Percentiles rank a stretch among this genome's conserved stretches.
Conservation (phyloP, 371 early-diverging fungal species). For the Rhizomucor miehei region DNA sequence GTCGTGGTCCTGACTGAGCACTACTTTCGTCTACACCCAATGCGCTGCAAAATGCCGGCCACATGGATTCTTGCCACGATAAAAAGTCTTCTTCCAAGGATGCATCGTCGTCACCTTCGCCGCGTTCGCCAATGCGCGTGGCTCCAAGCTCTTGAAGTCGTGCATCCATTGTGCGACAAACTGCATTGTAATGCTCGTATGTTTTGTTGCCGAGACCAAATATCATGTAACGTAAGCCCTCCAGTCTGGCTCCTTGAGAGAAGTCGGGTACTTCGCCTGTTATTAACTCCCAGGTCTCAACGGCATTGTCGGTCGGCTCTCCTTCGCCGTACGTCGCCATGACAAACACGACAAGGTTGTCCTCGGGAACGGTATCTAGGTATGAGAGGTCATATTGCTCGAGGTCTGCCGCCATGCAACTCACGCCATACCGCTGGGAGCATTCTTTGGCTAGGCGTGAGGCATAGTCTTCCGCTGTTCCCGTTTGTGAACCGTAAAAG, state of each 20-base stretch:
- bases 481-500: conserved; percentile 93
- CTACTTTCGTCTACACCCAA: neutral
- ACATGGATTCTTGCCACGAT: conserved; percentile 80
- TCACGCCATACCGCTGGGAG: conserved; percentile 62
- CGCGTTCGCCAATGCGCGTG: conserved; percentile 67
- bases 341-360: conserved; percentile 69
- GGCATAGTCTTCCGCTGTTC: conserved; percentile 93
- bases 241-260: conserved; percentile 42
- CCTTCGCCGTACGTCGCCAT: conserved; percentile 86
- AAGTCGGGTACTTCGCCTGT: conserved; percentile 60
- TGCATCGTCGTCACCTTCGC: conserved; percentile 93
- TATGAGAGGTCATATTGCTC: conserved; percentile 83
- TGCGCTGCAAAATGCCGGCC: conserved; percentile 53
- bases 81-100: conserved; percentile 91
- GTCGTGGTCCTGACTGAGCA: neutral
- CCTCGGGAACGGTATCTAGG: conserved; percentile 56
- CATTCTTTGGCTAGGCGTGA: conserved; percentile 78
- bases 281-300: conserved; percentile 74
- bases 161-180: conserved; percentile 62
- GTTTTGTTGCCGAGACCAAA: conserved; percentile 96
- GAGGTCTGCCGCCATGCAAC: conserved; percentile 69
- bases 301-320: conserved; percentile 87
- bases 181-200: conserved; percentile 89
- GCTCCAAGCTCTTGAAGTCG: conserved; percentile 71
- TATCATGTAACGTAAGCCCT: conserved; percentile 65